Evolutionary conservation across 345 rosid genomes (phyloP), one percentile per base, ranked within the genome.

Genomic region (Hibiscus tridactylites): DNA sequence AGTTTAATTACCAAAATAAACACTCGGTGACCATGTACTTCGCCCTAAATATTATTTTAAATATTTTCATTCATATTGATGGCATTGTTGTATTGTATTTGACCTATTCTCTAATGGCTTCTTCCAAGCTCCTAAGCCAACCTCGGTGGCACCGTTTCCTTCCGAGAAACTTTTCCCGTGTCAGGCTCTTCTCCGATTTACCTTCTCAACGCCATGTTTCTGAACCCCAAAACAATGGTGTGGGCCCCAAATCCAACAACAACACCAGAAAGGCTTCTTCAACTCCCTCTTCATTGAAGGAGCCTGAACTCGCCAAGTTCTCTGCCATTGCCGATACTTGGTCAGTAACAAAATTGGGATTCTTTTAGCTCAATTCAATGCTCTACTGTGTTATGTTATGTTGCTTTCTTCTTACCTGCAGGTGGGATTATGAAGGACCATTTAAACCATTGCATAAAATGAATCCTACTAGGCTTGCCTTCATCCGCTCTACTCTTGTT

Each of bases 401-500:
- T 9, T 9, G 46, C 0, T 42, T 9, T 26, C 16, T 59, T 68
- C 12, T 31, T 62, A 6, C 69, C 6, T 70, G 71, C 76, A 95
- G 99, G 98, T 95, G 98, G 99, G 94, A 90, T 80, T 76, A 87
- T 70, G 89, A 86, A 77, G 98, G 96, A 44, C 96, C 98, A 0
- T 95, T 89, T 73, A 92, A 88, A 68, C 98, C 98, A 1, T 81
- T 95, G 83, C 97, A 95, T 80, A 57, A 56, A 39, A 81, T 92
- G 91, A 95, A 95, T 73, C 97, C 98, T 58, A 88, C 91, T 8
- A 83, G 98, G 65, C 81, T 95, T 63, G 94, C 98, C 75, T 95
- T 95, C 80, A 83, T 92, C 47, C 94, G 94, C 61, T 95, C 99
- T 19, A 80, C 96, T 17, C 89, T 95, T 66, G 89, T 96, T 69